phyloP scores from a whole-genome alignment of 495 filamentous ascomycete genomes.

The Talaromyces proteolyticus region DNA sequence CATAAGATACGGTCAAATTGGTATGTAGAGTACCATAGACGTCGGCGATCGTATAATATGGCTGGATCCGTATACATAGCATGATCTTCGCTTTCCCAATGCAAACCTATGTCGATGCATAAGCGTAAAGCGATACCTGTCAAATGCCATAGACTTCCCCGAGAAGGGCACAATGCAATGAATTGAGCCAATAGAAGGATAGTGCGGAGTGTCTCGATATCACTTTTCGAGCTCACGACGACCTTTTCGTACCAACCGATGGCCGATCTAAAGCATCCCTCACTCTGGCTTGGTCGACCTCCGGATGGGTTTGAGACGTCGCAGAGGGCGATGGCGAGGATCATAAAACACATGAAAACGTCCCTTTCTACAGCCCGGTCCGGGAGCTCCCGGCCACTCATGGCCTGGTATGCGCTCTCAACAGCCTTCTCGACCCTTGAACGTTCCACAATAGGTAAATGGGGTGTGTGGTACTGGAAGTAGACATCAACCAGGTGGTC shows the following conservation, averaged over 20 bases:
- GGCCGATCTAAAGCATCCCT: background rate
- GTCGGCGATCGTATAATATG: background rate
- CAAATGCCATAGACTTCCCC: background rate
- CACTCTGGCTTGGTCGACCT: background rate
- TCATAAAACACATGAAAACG: background rate
- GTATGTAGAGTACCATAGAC: background rate
- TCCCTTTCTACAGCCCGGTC: background rate
- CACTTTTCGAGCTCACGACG: background rate
- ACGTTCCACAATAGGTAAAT: background rate
- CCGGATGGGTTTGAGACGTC: background rate
- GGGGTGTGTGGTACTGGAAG: constrained; percentile 11
- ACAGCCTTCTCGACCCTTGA: background rate
- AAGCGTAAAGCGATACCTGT: background rate
- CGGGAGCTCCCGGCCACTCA: background rate
- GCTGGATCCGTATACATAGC: background rate
- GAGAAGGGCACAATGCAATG: background rate
- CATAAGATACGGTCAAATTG: background rate
- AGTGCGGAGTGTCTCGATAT: background rate
- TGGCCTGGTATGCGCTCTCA: background rate
- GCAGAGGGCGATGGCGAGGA: background rate
- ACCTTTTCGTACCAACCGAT: background rate
- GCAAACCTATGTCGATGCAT: background rate
- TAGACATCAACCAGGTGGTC: constrained; percentile 28
- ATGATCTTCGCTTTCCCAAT: background rate
- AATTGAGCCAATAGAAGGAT: background rate